Base-by-base conservation (phyloP, 192 early-diverging fungal genomes). In the Gryganskiella cystojenkinii region DNA sequence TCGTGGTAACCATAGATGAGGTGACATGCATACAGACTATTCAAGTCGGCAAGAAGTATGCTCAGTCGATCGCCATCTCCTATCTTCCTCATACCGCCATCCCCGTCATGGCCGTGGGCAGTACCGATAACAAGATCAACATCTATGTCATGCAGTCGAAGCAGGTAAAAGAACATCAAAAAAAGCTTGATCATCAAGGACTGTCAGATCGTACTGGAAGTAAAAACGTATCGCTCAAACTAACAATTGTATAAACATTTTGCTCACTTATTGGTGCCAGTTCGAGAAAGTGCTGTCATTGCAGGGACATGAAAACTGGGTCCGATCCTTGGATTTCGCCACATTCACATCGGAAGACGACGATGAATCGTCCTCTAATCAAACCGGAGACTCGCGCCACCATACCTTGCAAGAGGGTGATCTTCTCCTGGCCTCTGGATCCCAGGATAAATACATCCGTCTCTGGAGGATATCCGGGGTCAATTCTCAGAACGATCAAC, bases 301-400 rank as follows among this genome's bases (percentile, higher is more conserved):
- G 22, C 85, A 89, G 37, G 98, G 98, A 3, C 98, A 99, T 80
- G 92, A 94, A 15, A 95, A 96, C 67, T 99, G 98, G 98, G 88
- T 98, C 24, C 89, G 95, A 13, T 88, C 90, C 10, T 57, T 98
- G 55, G 85, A 92, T 13, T 92, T 95, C 50, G 84, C 88, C 3
- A 87, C 84, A 27, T 91, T 90, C 74, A 87, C 86, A 40, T 40
- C 37, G 2, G 71, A 76, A 10, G 61, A 74, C 10, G 64, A 61
- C 13, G 45, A 56, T 33, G 42, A 45, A 43, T 53, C 64, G 35
- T 46, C 57, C 13, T 61, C 56, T 11, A 8, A 47, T 11, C 40
- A 13, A 19, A 31, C 13, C 3, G 35, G 25, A 6, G 22, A 40
- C 3, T 67, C 70, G 14, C 61, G 80, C 22, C 58, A 83, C 35